These are phyloP conservation scores for Achaetomium macrosporum DNA, from an alignment of 2,329 filamentous ascomycete genomes.

Conservation along the genomic window DNA sequence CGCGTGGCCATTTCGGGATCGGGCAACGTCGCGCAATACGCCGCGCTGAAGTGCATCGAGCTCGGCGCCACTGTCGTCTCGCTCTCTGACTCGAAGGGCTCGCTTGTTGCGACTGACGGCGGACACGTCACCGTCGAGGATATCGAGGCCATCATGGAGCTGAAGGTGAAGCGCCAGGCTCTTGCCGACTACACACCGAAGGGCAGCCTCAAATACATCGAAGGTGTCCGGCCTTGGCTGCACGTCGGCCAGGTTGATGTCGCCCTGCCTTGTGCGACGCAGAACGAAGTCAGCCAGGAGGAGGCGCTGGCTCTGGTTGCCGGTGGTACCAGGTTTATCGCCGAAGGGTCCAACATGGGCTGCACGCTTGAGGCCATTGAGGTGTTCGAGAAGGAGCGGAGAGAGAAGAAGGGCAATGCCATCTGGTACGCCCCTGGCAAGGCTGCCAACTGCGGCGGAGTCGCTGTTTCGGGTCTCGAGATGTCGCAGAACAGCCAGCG, in stretches of 20 bases:
- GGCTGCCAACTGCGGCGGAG: conserved; percentile 95
- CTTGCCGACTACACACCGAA: conserved; percentile 65
- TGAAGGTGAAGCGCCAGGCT: conserved; percentile 83
- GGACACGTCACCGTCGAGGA: conserved; percentile 72
- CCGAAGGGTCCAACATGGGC: conserved; percentile 98
- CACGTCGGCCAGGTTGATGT: conserved; percentile 87
- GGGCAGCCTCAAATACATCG: conserved; percentile 71
- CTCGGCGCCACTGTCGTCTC: conserved; percentile 90
- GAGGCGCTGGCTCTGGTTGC: conserved; percentile 79
- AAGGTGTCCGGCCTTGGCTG: conserved; percentile 82
- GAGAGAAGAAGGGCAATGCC: conserved; percentile 59
- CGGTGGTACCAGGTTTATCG: conserved; percentile 75
- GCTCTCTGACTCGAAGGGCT: conserved; percentile 85
- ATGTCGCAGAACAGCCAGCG: conserved; percentile 97
- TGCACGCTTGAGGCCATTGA: conserved; percentile 95
- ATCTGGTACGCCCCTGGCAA: conserved; percentile 98
- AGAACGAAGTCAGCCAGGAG: conserved; percentile 93
- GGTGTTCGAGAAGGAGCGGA: conserved; percentile 75
- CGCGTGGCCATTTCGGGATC: conserved; percentile 93
- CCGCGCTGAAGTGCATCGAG: conserved; percentile 92
- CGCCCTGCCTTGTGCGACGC: conserved; percentile 86
- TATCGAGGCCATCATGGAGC: conserved; percentile 67
- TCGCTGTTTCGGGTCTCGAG: conserved; percentile 93
- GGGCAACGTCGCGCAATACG: conserved; percentile 97
- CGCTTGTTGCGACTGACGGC: conserved; percentile 67